Conservation (phyloP, 441 rosid genomes). For the Syzygium malaccense region DNA sequence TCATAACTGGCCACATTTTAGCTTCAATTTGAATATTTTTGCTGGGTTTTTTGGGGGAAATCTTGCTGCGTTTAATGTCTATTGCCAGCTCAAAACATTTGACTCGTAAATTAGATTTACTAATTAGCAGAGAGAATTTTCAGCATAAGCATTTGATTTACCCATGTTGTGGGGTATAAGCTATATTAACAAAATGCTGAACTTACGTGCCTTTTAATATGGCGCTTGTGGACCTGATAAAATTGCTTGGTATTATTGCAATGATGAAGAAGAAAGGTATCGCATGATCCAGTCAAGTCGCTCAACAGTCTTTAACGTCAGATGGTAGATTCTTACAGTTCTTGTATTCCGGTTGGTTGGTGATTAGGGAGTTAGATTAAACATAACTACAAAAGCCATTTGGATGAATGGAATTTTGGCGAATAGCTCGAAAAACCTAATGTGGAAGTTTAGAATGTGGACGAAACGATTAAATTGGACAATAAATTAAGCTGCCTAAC, state of each 20-base stretch:
- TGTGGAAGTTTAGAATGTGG: background rate
- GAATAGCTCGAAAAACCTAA: background rate
- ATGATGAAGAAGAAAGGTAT: background rate
- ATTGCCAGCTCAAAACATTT: background rate
- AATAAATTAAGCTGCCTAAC: background rate
- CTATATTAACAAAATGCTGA: background rate
- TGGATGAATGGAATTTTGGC: background rate
- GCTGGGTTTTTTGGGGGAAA: background rate
- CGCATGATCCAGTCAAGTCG: background rate
- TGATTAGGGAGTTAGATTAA: background rate
- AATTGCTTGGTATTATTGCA: background rate
- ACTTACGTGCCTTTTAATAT: background rate
- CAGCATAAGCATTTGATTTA: background rate
- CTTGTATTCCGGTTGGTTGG: background rate
- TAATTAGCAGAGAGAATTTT: background rate
- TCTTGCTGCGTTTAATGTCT: background rate
- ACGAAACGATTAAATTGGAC: background rate
- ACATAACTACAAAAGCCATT: background rate
- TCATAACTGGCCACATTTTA: background rate
- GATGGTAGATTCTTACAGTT: background rate
- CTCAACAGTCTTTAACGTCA: background rate
- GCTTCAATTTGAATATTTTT: background rate
- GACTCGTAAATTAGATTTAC: background rate
- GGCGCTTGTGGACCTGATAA: background rate
- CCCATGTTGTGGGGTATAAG: background rate